Evolutionary conservation across 228 moss, liverwort and hornwort genomes (phyloP).

Genomic region (Sphagnum fallax): DNA sequence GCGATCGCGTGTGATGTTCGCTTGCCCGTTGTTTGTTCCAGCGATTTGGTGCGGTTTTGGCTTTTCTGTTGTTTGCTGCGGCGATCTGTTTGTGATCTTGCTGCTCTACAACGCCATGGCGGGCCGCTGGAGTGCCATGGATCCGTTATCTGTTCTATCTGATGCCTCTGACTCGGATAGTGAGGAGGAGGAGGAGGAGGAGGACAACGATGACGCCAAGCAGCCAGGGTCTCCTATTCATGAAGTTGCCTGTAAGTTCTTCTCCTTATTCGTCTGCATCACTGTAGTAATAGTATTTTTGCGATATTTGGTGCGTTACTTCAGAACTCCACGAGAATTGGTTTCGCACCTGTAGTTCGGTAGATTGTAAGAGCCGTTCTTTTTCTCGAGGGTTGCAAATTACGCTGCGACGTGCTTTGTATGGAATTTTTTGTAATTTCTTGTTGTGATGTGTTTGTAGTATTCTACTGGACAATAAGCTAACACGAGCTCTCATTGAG

Average conservation of each 20-base stretch:
- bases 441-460: no score
- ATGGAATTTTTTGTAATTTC: no score
- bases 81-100: no score
- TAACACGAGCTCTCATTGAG: no score
- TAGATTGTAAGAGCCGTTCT: not conserved
- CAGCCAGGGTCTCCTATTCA: not conserved
- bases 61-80: no score
- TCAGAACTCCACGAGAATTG: not conserved
- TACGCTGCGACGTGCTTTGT: not conserved
- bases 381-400: not conserved
- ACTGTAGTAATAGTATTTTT: not conserved
- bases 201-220: not conserved
- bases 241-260: slow-evolving; percentile 13
- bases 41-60: no score
- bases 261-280: not conserved
- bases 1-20: no score
- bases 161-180: slow-evolving; percentile 30
- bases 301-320: not conserved
- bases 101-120: not conserved
- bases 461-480: no score
- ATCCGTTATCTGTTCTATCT: slow-evolving; percentile 63
- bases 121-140: slow-evolving; percentile 81
- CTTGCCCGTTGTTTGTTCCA: no score
- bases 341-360: not conserved
- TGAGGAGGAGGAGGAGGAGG: slow-evolving; percentile 10